Evolutionary conservation across 169 alveolate species (phyloP).

Genomic region (Eimeria falciformis): DNA sequence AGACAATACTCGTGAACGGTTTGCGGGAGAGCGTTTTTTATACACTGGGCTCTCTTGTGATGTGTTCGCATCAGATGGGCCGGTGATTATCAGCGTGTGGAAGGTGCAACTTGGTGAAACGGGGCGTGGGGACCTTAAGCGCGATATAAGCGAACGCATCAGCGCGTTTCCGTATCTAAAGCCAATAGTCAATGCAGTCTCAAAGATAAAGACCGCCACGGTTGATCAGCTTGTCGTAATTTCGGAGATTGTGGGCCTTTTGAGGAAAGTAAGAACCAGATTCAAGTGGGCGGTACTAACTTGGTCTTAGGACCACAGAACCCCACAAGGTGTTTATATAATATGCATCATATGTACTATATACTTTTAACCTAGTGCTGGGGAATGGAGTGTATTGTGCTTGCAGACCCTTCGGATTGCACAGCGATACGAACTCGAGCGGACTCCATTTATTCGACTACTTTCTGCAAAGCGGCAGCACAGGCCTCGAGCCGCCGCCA

Average conservation of each 20-base stretch:
- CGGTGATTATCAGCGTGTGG: not conserved
- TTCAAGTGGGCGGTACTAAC: no score
- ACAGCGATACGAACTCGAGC: not conserved
- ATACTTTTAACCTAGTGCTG: no score
- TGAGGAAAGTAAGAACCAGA: not conserved
- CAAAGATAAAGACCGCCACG: conserved; percentile 7
- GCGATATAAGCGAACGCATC: not conserved
- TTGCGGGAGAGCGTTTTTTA: not conserved
- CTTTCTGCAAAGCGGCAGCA: not conserved
- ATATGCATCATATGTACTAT: no score
- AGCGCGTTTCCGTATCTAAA: not conserved
- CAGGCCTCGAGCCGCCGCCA: not conserved
- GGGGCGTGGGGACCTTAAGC: not conserved
- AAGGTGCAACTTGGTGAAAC: not conserved
- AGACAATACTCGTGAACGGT: not conserved
- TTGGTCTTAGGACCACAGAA: no score
- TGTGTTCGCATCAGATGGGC: not conserved
- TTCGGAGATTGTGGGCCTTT: conserved; percentile 11
- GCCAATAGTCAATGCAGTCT: not conserved
- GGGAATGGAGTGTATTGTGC: no score
- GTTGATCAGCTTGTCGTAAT: conserved; percentile 17
- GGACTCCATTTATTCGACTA: not conserved
- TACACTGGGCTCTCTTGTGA: not conserved
- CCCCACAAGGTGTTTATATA: no score
- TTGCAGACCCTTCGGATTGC: conserved; percentile 22